phyloP scores from a whole-genome alignment of 2,329 filamentous ascomycete genomes.

The Cyphellophora attinorum region DNA sequence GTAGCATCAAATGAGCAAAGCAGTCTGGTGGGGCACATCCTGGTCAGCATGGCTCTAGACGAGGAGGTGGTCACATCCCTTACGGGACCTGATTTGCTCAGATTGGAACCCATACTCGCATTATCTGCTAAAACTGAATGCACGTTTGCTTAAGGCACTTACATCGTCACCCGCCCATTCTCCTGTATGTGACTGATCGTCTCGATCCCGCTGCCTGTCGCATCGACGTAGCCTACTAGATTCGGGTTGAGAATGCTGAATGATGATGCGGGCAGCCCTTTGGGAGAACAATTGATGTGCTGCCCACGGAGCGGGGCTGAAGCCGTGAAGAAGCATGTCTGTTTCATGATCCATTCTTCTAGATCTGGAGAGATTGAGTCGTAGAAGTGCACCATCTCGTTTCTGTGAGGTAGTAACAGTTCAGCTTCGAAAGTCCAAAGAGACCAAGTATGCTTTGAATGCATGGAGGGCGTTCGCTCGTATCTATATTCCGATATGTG shows the following conservation, averaged over 20 bases:
- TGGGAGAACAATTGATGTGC: conserved; percentile 68
- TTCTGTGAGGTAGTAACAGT: too few relatives aligned
- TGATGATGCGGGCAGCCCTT: conserved; percentile 55
- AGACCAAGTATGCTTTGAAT: too few relatives aligned
- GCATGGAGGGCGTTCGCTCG: too few relatives aligned
- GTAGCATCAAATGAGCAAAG: conserved; percentile 55
- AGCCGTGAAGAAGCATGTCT: conserved; percentile 66
- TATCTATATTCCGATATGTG: too few relatives aligned
- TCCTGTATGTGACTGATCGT: conserved; percentile 67
- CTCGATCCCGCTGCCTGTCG: conserved; percentile 64
- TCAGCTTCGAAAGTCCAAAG: too few relatives aligned
- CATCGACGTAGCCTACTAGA: conserved; percentile 60
- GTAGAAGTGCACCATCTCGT: conserved; percentile 58
- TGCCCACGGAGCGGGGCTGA: conserved; percentile 55
- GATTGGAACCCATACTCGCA: too few relatives aligned
- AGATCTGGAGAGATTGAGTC: conserved; percentile 45
- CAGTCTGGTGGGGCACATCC: too few relatives aligned
- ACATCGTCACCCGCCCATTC: conserved; percentile 62
- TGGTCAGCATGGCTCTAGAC: too few relatives aligned
- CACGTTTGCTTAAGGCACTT: too few relatives aligned
- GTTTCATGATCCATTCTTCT: conserved; percentile 52
- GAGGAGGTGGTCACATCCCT: too few relatives aligned
- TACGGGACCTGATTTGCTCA: too few relatives aligned
- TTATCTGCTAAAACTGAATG: too few relatives aligned
- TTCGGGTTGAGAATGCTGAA: conserved; percentile 52